Percentiles rank a stretch among this genome's conserved stretches.
These are phyloP conservation scores for Nidula niveotomentosa DNA, from an alignment of 1,284 basidiomycete species.

Conservation along the genomic window DNA sequence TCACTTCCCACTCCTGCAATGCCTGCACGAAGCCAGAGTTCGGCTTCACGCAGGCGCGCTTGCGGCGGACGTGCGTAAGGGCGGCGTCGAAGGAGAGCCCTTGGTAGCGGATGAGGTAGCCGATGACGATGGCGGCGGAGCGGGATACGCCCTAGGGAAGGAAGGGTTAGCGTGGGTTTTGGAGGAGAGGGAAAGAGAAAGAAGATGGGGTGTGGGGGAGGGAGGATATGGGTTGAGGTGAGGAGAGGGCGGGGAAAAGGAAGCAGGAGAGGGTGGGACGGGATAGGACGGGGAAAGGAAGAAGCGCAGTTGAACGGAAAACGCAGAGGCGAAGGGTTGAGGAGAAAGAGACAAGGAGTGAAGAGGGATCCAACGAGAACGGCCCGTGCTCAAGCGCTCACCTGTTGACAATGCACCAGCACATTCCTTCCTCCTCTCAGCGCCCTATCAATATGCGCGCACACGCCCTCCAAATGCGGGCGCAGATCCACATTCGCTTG, in stretches of 20 bases:
- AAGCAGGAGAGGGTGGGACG: too few relatives aligned
- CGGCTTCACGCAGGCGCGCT: slow-evolving; percentile 68
- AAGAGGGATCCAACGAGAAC: neutral
- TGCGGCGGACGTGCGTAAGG: slow-evolving; percentile 50
- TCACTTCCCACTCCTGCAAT: slow-evolving; percentile 52
- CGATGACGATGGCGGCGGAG: slow-evolving; percentile 78
- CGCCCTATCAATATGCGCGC: slow-evolving; percentile 68
- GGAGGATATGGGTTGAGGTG: neutral
- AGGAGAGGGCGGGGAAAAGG: neutral
- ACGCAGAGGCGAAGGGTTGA: too few relatives aligned
- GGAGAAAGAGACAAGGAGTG: neutral
- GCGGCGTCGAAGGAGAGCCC: slow-evolving; percentile 70
- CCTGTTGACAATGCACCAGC: slow-evolving; percentile 88
- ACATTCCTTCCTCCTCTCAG: slow-evolving; percentile 73
- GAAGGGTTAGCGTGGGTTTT: neutral
- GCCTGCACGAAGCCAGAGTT: slow-evolving; percentile 61
- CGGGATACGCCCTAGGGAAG: slow-evolving; percentile 67
- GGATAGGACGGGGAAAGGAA: too few relatives aligned
- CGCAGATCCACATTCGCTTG: slow-evolving; percentile 70
- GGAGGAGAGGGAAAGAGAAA: neutral
- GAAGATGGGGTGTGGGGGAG: neutral
- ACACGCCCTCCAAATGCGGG: slow-evolving; percentile 73
- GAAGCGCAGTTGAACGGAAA: too few relatives aligned
- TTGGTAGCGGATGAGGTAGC: slow-evolving; percentile 76
- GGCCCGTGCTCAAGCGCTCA: slow-evolving; percentile 47